These are phyloP conservation scores for Boletus tomentosulus DNA, from an alignment of 768 basidiomycete genomes.

Conservation along the genomic window DNA sequence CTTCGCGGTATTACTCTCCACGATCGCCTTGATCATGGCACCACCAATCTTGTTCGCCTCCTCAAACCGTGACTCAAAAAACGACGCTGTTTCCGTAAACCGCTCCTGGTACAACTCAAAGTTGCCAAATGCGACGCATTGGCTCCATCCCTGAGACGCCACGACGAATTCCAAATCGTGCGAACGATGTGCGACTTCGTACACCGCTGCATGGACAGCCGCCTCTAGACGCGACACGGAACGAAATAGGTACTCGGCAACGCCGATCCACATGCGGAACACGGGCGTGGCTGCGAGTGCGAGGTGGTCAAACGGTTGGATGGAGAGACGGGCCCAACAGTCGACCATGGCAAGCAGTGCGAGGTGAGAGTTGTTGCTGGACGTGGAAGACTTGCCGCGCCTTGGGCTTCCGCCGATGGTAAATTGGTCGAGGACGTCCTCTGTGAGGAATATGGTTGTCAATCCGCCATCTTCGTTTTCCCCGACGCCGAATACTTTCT, in stretches of 20 bases:
- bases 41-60: constrained; percentile 78
- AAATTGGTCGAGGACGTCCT: constrained; percentile 85
- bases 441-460: constrained; percentile 75
- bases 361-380: constrained; percentile 79
- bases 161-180: constrained; percentile 95
- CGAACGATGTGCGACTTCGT: constrained; percentile 73
- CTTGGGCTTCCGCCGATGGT: constrained; percentile 55
- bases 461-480: constrained; percentile 23
- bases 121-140: constrained; percentile 88
- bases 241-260: constrained; percentile 92
- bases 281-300: constrained; percentile 93
- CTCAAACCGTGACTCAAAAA: constrained; percentile 85
- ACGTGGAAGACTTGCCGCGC: constrained; percentile 8
- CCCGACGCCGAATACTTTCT: constrained; percentile 66
- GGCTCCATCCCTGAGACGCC: constrained; percentile 93
- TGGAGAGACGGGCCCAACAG: constrained; percentile 86
- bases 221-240: constrained; percentile 56
- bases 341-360: constrained; percentile 97
- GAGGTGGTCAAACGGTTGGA: constrained; percentile 88
- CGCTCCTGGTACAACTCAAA: constrained; percentile 83
- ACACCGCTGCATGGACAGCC: constrained; percentile 70
- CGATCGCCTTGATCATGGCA: constrained; percentile 87
- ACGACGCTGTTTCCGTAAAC: constrained; percentile 74
- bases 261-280: constrained; percentile 95
- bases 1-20: constrained; percentile 41